Evolutionary conservation across 257 asterid species (phyloP).

Genomic region (Gardenia jasminoides): DNA sequence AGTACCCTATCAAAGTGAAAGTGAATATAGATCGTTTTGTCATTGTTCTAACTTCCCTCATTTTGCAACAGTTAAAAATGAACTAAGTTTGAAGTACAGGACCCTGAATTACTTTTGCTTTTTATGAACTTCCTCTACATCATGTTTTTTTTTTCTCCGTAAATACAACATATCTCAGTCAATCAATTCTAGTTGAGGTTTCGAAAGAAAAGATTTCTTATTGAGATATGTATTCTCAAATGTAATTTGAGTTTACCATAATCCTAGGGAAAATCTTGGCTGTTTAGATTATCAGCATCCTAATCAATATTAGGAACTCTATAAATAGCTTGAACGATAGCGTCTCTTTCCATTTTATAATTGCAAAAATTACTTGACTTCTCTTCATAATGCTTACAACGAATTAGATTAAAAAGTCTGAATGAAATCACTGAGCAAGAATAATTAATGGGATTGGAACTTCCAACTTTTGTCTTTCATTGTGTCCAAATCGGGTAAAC

Average conservation of each 20-base stretch:
- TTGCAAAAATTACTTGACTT: background rate
- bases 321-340: background rate
- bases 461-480: background rate
- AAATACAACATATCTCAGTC: background rate
- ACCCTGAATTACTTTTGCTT: background rate
- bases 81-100: background rate
- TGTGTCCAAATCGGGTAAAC: too few species aligned
- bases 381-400: background rate
- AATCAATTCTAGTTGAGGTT: background rate
- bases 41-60: too few species aligned
- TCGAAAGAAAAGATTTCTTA: too few species aligned
- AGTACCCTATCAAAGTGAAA: background rate
- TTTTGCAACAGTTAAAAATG: background rate
- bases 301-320: background rate
- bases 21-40: background rate
- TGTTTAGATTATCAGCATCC: background rate
- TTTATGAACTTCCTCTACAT: background rate
- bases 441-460: background rate
- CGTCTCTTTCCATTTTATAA: background rate
- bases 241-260: background rate
- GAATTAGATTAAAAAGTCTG: background rate
- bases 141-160: too few species aligned
- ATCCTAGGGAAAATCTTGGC: background rate
- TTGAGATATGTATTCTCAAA: background rate
- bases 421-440: background rate